phyloP scores from a whole-genome alignment of 2,329 filamentous ascomycete species.

The Fusarium multiceps region DNA sequence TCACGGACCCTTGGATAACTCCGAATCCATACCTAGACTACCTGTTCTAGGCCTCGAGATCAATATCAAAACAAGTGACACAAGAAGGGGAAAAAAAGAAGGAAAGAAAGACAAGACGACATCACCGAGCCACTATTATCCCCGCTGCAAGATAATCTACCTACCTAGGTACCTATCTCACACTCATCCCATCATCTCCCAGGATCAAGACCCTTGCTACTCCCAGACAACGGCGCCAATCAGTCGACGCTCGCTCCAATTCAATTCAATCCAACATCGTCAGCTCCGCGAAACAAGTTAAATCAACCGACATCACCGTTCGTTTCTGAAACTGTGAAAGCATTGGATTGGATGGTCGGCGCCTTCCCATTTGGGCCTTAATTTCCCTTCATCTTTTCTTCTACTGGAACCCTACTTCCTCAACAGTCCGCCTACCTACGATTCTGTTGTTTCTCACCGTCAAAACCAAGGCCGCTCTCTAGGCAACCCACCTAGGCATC shows the following conservation, averaged over 20 bases:
- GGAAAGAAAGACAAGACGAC: neutral
- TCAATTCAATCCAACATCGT: slow-evolving; percentile 33
- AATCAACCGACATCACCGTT: slow-evolving; percentile 34
- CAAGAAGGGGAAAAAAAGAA: neutral
- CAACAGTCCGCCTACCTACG: neutral
- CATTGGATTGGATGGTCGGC: slow-evolving; percentile 29
- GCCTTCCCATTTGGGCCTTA: slow-evolving; percentile 26
- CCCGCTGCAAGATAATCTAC: neutral
- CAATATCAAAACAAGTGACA: neutral
- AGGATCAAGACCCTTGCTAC: slow-evolving; percentile 39
- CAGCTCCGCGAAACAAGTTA: slow-evolving; percentile 26
- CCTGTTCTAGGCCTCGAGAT: neutral
- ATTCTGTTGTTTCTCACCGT: slow-evolving; percentile 1
- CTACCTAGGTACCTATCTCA: neutral
- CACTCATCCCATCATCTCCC: neutral
- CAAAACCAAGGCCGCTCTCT: neutral
- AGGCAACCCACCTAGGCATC: neutral
- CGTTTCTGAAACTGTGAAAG: slow-evolving; percentile 32
- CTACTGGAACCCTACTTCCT: neutral
- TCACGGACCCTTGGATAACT: slow-evolving; percentile 33
- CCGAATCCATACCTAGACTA: slow-evolving; percentile 4
- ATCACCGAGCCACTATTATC: neutral
- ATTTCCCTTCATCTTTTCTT: slow-evolving; percentile 27
- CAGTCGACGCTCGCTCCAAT: slow-evolving; percentile 35
- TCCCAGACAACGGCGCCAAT: slow-evolving; percentile 45